These are phyloP conservation scores for Psidium guajava DNA, from an alignment of 345 rosid genomes.

Conservation along the genomic window DNA sequence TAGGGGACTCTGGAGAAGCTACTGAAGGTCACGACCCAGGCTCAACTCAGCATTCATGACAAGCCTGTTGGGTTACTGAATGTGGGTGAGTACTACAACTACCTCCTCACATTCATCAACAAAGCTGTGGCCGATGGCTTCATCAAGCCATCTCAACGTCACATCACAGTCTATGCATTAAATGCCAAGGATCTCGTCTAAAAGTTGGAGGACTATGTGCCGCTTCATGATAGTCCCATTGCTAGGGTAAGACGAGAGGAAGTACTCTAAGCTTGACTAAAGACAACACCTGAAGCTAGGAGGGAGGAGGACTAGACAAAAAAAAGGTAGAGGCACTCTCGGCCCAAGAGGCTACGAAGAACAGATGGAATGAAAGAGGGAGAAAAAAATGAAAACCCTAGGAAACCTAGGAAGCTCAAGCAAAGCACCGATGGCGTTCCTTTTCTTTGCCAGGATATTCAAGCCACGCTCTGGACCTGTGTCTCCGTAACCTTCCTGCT, in stretches of 20 bases:
- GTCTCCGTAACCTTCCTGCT: background rate
- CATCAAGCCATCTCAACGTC: constrained; percentile 74
- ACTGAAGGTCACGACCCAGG: constrained; percentile 82
- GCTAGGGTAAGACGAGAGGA: constrained; percentile 74
- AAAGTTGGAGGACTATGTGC: constrained; percentile 92
- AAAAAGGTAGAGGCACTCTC: too few species aligned
- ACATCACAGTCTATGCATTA: constrained; percentile 86
- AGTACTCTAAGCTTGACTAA: too few species aligned
- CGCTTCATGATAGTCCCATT: constrained; percentile 67
- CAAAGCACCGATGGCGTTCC: background rate
- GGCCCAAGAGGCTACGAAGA: too few species aligned
- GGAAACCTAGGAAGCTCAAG: background rate
- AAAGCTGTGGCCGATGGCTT: constrained; percentile 98
- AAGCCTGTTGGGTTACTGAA: constrained; percentile 96
- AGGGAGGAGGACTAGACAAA: too few species aligned
- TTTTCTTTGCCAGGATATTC: background rate
- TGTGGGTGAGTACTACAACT: constrained; percentile 88
- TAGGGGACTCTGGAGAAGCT: constrained; percentile 91
- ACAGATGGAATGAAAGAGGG: too few species aligned
- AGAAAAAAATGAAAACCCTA: too few species aligned
- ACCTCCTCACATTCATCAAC: constrained; percentile 71
- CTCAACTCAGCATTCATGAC: constrained; percentile 92
- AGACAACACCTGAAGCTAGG: too few species aligned
- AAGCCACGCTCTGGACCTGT: background rate
- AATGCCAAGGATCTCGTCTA: constrained; percentile 80